These are phyloP conservation scores for Kalmusia sp. DNA, from an alignment of 2,329 filamentous ascomycete genomes.

Conservation along the genomic window DNA sequence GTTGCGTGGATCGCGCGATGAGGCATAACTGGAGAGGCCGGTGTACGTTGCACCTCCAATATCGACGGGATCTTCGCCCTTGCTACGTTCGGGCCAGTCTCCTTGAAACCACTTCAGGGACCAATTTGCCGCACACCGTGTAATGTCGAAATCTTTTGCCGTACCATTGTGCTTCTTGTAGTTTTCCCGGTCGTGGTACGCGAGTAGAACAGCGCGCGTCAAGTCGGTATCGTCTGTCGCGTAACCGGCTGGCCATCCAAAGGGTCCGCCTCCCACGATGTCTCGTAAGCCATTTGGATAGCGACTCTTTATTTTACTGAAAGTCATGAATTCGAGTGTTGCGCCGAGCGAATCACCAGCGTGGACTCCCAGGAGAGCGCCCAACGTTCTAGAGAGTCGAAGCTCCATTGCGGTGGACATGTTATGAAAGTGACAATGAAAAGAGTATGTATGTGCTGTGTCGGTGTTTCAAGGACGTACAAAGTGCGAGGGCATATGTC, in stretches of 20 bases:
- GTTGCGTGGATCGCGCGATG: slow-evolving; percentile 33
- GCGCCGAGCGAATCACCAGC: slow-evolving; percentile 58
- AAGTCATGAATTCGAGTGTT: slow-evolving; percentile 53
- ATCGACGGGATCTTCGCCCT: slow-evolving; percentile 45
- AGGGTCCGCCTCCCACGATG: slow-evolving; percentile 55
- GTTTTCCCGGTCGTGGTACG: slow-evolving; percentile 47
- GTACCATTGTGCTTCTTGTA: neutral
- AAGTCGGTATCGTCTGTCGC: slow-evolving; percentile 60
- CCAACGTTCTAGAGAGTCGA: slow-evolving; percentile 46
- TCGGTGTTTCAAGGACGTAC: neutral
- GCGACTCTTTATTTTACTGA: slow-evolving; percentile 36
- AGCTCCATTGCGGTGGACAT: neutral
- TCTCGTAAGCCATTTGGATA: slow-evolving; percentile 51
- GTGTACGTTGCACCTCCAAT: slow-evolving; percentile 50
- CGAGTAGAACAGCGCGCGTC: slow-evolving; percentile 55
- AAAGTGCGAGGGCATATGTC: too few relatives aligned
- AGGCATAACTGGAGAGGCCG: slow-evolving; percentile 43
- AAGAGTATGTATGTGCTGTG: neutral
- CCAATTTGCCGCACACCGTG: slow-evolving; percentile 45
- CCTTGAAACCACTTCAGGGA: slow-evolving; percentile 54
- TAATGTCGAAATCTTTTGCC: slow-evolving; percentile 36
- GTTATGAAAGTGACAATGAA: neutral
- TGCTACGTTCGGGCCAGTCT: slow-evolving; percentile 51
- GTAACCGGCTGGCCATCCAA: slow-evolving; percentile 52
- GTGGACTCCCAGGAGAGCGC: slow-evolving; percentile 57